Percentiles rank a stretch among this genome's conserved stretches.
Evolutionary conservation across 2,329 filamentous ascomycete genomes (phyloP).

Genomic region (Cercospora brassicicola): DNA sequence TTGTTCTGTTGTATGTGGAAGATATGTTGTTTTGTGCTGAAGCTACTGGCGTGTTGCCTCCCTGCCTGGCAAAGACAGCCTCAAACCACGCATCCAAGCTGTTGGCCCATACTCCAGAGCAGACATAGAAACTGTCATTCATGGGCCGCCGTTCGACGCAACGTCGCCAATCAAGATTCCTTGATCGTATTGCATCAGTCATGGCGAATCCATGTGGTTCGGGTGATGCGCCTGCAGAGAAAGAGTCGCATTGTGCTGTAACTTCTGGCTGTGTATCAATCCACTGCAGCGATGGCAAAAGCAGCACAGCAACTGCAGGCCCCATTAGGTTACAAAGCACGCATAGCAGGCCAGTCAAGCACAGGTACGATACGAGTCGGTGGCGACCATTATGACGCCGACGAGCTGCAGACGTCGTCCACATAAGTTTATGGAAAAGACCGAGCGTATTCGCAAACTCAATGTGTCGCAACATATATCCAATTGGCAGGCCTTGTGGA

Average conservation of each 20-base stretch:
- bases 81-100: constrained; percentile 21
- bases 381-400: neutral
- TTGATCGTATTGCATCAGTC: neutral
- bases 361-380: neutral
- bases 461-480: neutral
- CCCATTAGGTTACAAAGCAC: constrained; percentile 38
- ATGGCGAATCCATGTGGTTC: neutral
- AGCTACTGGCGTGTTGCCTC: neutral
- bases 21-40: constrained; percentile 5
- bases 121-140: neutral
- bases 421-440: neutral
- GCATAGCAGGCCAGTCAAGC: constrained; percentile 19
- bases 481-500: neutral
- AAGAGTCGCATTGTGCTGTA: neutral
- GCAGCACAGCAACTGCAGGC: constrained; percentile 33
- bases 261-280: constrained; percentile 10
- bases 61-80: neutral
- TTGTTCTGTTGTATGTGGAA: constrained; percentile 20
- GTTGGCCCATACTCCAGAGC: neutral
- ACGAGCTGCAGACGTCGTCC: neutral
- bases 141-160: no score
- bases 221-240: neutral
- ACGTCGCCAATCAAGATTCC: no score
- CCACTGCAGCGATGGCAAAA: constrained; percentile 33
- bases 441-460: neutral